Percentiles rank a stretch among this genome's conserved stretches.
These are phyloP conservation scores for Starmerella tilneyi DNA, from an alignment of 805 yeast species.

Conservation along the genomic window DNA sequence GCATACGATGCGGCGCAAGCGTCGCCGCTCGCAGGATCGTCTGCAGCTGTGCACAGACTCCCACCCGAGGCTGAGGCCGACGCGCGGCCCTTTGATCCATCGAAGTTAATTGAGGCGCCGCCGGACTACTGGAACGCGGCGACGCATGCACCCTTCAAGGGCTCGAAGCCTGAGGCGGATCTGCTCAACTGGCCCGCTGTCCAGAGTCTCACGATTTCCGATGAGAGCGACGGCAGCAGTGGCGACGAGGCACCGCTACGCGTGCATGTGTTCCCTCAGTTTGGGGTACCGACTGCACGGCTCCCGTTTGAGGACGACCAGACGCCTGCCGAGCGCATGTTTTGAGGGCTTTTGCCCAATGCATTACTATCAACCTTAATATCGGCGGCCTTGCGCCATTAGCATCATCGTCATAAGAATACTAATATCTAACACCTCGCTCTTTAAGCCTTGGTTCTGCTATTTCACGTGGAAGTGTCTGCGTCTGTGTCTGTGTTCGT, in stretches of 20 bases:
- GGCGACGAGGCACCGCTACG: background rate
- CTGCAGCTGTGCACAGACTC: background rate
- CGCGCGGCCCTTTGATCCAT: slow-evolving; percentile 4
- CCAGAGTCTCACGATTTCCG: slow-evolving; percentile 5
- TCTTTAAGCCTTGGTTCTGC: too few relatives aligned
- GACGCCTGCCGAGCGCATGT: slow-evolving; percentile 18
- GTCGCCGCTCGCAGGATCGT: background rate
- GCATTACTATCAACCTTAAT: too few relatives aligned
- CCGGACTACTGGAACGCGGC: slow-evolving; percentile 25
- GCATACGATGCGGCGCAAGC: background rate
- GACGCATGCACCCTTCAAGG: slow-evolving; percentile 21
- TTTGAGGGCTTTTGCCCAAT: too few relatives aligned
- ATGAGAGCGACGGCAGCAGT: background rate
- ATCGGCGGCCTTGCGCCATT: too few relatives aligned
- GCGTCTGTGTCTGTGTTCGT: too few relatives aligned
- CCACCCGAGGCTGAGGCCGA: slow-evolving; percentile 3
- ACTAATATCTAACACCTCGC: too few relatives aligned
- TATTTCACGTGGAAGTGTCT: too few relatives aligned
- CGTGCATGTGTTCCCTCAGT: slow-evolving; percentile 19
- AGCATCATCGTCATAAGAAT: too few relatives aligned
- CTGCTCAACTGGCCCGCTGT: background rate
- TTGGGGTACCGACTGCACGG: slow-evolving; percentile 19
- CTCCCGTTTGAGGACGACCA: slow-evolving; percentile 24
- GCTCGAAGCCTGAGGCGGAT: slow-evolving; percentile 18
- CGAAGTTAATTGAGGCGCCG: slow-evolving; percentile 17